Base-by-base conservation (phyloP, 257 asterid species). In the Parsonsia alboflavescens region DNA sequence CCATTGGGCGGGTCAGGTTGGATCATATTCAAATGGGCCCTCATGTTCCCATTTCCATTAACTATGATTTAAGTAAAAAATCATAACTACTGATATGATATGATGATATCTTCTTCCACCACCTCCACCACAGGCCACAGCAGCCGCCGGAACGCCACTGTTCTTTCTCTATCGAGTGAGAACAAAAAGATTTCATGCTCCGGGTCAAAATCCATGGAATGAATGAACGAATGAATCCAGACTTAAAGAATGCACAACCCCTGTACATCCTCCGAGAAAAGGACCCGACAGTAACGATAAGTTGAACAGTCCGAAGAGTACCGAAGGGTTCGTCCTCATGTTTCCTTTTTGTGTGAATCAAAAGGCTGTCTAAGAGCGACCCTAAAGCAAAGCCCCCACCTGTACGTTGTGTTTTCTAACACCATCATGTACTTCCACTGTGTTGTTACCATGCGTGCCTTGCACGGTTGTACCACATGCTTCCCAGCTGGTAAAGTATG, bases 1-100 rank as follows among this genome's bases (percentile, higher is more conserved):
- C 39, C 39, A 33, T 26, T 6, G 28, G 30, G 22, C 72, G 57
- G 36, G 58, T 44, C 66, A 24, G 61, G 53, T 54, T 44, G 48
- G 80, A 56, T 67, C 76, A 48, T 17, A 10, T 15, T 64, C 57
- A 16, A 41, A 70, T 70, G 76, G 76, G 61, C 22, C 80, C 76
- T 70, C 75, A 3, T 77, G 72, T 70, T 61, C 67, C 76, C 26
- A 21, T 19, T 50, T 71, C 72, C 72, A 62, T 71, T 33, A 69
- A 61, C 70, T 68, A 44, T 36, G 28, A 3, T 0, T 30, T 39
- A 36, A 36, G 24, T 21, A 50, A 19, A 53, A 53, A 39, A 62
- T 46, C 24, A 57, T 45, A 22, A 57, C 41, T 6, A 44, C 22
- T 9, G 50, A 33, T 15, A 16, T 74, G 72, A 64, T 28, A 7